Conservation (phyloP, 140 eudicot species). For the Erigeron philadelphicus region DNA sequence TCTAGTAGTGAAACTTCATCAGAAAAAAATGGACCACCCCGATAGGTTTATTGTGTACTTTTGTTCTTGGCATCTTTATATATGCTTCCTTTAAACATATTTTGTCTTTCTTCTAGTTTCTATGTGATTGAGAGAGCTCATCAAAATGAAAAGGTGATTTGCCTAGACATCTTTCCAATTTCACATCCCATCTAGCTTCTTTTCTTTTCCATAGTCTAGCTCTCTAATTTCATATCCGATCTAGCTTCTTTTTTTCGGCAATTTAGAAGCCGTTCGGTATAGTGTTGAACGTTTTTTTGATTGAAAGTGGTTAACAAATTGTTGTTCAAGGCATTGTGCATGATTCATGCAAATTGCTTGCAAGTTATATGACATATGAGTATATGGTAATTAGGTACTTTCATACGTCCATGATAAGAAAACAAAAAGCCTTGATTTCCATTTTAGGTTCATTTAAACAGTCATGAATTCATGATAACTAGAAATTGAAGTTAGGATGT, state of each 20-base stretch:
- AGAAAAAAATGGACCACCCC: slow-evolving; percentile 22
- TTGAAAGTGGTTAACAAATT: slow-evolving; percentile 25
- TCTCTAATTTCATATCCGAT: too few relatives aligned
- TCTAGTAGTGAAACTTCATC: too few relatives aligned
- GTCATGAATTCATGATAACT: not conserved
- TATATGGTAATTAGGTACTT: slow-evolving; percentile 9
- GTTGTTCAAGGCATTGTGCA: slow-evolving; percentile 31
- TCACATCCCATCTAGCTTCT: not conserved
- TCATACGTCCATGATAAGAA: not conserved
- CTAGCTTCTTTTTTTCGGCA: slow-evolving; percentile 2
- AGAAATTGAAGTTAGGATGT: not conserved
- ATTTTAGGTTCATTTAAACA: not conserved
- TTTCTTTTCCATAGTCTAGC: not conserved
- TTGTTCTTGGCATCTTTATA: slow-evolving; percentile 25
- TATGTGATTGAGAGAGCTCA: slow-evolving; percentile 13
- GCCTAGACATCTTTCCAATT: not conserved
- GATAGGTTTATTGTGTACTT: slow-evolving; percentile 15
- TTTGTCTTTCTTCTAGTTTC: slow-evolving; percentile 3
- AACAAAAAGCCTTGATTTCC: not conserved
- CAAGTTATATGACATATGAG: slow-evolving; percentile 11
- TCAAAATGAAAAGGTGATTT: not conserved
- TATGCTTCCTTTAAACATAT: slow-evolving; percentile 14
- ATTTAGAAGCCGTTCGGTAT: slow-evolving; percentile 3
- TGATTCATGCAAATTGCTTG: slow-evolving; percentile 22
- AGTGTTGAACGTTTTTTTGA: not conserved